phyloP scores from a whole-genome alignment of 768 basidiomycete genomes.

The Pisolithus orientalis region DNA sequence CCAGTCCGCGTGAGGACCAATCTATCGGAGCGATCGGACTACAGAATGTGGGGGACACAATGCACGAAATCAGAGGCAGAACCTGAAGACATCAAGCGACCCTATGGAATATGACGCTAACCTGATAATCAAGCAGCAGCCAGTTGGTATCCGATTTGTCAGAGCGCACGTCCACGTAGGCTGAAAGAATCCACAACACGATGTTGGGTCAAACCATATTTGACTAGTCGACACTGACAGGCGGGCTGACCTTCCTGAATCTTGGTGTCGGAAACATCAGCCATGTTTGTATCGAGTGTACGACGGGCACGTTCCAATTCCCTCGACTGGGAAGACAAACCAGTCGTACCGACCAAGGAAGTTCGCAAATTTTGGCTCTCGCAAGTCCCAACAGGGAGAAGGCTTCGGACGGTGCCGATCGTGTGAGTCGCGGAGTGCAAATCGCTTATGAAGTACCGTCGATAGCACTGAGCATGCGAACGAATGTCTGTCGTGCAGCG shows the following conservation, averaged over 20 bases:
- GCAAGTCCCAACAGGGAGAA: too few relatives aligned
- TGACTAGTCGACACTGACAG: slow-evolving; percentile 1
- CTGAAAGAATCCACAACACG: slow-evolving; percentile 38
- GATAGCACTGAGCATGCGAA: background rate
- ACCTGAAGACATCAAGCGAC: slow-evolving; percentile 13
- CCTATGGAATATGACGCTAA: slow-evolving; percentile 23
- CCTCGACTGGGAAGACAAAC: background rate
- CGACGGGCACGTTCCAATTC: background rate
- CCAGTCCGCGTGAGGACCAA: slow-evolving; percentile 75
- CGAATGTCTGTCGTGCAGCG: background rate
- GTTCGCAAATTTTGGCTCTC: too few relatives aligned
- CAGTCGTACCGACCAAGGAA: too few relatives aligned
- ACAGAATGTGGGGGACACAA: slow-evolving; percentile 8
- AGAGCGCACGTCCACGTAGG: slow-evolving; percentile 81
- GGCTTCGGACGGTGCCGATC: background rate
- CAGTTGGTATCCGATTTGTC: slow-evolving; percentile 87
- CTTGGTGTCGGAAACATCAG: slow-evolving; percentile 68
- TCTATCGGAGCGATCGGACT: slow-evolving; percentile 76
- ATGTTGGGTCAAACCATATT: slow-evolving; percentile 9
- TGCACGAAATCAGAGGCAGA: background rate
- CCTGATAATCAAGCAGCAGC: slow-evolving; percentile 87
- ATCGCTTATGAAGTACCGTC: background rate
- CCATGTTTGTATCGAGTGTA: slow-evolving; percentile 41
- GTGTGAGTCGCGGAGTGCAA: background rate
- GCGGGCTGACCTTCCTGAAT: slow-evolving; percentile 61